Base-by-base conservation (phyloP, 2,329 filamentous ascomycete species). In the Massarina eburnea region DNA sequence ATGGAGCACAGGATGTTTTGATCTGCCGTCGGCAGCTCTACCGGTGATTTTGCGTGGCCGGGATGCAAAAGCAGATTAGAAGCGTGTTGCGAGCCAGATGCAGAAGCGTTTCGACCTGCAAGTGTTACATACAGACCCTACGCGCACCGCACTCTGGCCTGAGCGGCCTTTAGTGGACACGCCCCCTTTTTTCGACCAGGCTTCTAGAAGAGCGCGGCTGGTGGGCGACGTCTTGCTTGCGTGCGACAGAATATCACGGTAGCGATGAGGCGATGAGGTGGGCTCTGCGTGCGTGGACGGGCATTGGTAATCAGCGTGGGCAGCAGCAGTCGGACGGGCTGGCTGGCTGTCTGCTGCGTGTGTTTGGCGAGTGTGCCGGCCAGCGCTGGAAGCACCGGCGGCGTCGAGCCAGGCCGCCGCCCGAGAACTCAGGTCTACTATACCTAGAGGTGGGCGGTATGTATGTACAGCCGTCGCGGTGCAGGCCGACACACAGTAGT, bases 121-220 rank as follows among this genome's bases (percentile, higher is more conserved):
- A 48, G 48, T 51, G 46, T 45, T 37, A 41, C 7, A 12, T 26
- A 26, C 24, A 12, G 24, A 26, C 7, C 12, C 12, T 26, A 47
- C 46, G 39, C 47, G 46, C 36, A 53, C 51, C 36, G 54, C 53
- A 39, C 50, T 47, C 48, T 52, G 54, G 49, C 51, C 57, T 43
- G 34, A 45, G 44, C 48, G 51, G 47, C 51, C 49, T 52, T 55
- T 51, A 48, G 49, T 49, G 45, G 54, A 46, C 57, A 54, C 55
- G 52, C 55, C 56, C 61, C 57, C 57, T 49, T 55, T 62, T 61
- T 57, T 66, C 60, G 47, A 59, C 54, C 58, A 49, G 46, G 51
- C 64, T 71, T 71, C 67, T 70, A 66, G 67, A 71, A 71, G 53
- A 54, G 56, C 41, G 62, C 45, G 45, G 35, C 9, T 21, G 39